Evolutionary conservation across 2,329 filamentous ascomycete genomes (phyloP), one percentile per base, ranked within the genome.

Genomic region (Apiospora saccharicola): DNA sequence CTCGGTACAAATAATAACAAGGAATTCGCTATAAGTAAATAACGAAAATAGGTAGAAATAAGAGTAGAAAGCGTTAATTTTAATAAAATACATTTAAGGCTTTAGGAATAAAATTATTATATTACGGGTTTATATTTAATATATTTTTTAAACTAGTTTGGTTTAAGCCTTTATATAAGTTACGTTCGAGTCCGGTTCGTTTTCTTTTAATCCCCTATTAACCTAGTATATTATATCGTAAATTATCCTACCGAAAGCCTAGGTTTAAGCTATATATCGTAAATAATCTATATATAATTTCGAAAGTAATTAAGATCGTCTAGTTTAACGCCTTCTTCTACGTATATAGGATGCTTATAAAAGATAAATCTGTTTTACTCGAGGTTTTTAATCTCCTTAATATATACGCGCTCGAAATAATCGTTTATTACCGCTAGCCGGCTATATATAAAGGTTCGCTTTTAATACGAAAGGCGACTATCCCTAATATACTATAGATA

Each of bases 401-500:
- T 67, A 70, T 78, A 70, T 37, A n/a, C 41, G n/a, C 67, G 67
- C 41, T 78, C 72, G 69, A 78, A 78, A 71, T 78, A 70, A 71
- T 77, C 70, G 70, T 78, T 78, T 41, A 73, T 73, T 26, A 74
- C 61, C 37, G 72, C 71, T 10, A 67, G 71, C 22, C 75, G 69
- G 61, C 69, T 73, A 37, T 74, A 75, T 61, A 30, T 53, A 49
- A 76, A 76, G 26, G 68, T 75, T 19, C 72, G 71, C 57, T 73
- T 72, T 71, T 74, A 24, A 30, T 73, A 37, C 16, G 71, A 69
- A 41, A 75, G 71, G 16, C 71, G 70, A 19, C 69, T 14, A 61
- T 78, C 68, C 26, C 73, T 57, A 70, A 78, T 75, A 43, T 67
- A 78, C 34, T 74, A 71, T 47, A 69, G 74, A 71, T 68, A 77